These are phyloP conservation scores for Fragaria ananassa DNA, from an alignment of 306 rosid species.

Conservation along the genomic window DNA sequence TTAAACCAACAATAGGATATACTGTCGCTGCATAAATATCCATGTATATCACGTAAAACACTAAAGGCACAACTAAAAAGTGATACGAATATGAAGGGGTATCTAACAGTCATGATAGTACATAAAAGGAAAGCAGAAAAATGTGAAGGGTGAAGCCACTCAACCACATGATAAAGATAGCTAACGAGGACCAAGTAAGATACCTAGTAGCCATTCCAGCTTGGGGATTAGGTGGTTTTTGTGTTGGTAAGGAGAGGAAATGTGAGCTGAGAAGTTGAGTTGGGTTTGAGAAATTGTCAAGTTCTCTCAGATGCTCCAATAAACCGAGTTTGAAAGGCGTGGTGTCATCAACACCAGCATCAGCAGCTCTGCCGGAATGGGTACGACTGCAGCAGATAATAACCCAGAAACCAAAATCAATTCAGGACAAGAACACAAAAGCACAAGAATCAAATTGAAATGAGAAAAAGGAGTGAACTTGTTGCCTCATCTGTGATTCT, in stretches of 20 bases:
- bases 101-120: background rate
- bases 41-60: background rate
- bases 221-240: conserved; percentile 36
- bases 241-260: conserved; percentile 60
- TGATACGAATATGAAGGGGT: background rate
- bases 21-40: background rate
- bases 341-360: background rate
- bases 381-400: conserved; percentile 32
- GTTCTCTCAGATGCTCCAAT: conserved; percentile 59
- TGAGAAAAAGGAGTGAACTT: background rate
- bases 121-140: too few relatives aligned
- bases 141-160: background rate
- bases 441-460: background rate
- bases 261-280: conserved; percentile 52
- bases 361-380: conserved; percentile 21
- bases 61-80: background rate
- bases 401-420: background rate
- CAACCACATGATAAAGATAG: background rate
- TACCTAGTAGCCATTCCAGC: conserved; percentile 20
- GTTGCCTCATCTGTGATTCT: conserved; percentile 35
- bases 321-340: conserved; percentile 51
- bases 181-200: background rate
- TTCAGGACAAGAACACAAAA: background rate
- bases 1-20: background rate
- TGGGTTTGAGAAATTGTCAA: conserved; percentile 55